Base-by-base conservation (phyloP, 2,329 filamentous ascomycete genomes). In the Alternaria gansuensis region DNA sequence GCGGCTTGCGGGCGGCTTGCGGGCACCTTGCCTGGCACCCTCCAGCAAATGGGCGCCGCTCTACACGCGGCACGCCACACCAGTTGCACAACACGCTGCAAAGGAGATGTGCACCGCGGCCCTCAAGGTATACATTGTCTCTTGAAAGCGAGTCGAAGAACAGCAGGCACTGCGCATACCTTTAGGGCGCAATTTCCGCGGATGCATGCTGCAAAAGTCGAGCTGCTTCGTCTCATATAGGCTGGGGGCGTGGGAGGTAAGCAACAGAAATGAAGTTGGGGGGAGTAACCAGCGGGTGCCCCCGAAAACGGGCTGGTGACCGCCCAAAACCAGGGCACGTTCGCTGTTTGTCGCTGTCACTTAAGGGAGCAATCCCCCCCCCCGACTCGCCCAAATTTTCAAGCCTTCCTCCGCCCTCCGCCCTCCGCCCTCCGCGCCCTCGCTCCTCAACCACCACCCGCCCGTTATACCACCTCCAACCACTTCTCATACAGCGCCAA, bases 21-120 rank as follows among this genome's bases (percentile, higher is more conserved):
- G 51, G 28, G 37, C 44, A 50, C 14, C 21, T 23, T 55, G 52
- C 36, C 44, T 26, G 51, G 51, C 45, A 34, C 36, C 28, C 36
- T 40, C 54, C 23, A 51, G 60, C 57, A 51, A 45, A 51, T 60
- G 40, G 36, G 50, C 54, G 60, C 59, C 56, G 60, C 55, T 62
- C 43, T 62, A 56, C 46, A 54, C 59, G 61, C 55, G 43, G 43
- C 46, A 40, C 51, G 56, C 45, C 34, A 36, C 41, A 40, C 40
- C 37, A 43, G 55, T 51, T 44, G 41, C 43, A 43, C 40, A 49
- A 53, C 17, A 46, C 46, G 6, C 46, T 44, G 46, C 46, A 51
- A 21, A n/a, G 24, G 29, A 13, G 21, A 23, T 41, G 28, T 43
- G 43, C 55, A 46, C 4, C 40, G 50, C 55, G 44, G n/a, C 29